Percentiles rank a stretch among this genome's conserved stretches.
These are phyloP conservation scores for Angophora floribunda DNA, from an alignment of 345 rosid genomes.

Conservation along the genomic window DNA sequence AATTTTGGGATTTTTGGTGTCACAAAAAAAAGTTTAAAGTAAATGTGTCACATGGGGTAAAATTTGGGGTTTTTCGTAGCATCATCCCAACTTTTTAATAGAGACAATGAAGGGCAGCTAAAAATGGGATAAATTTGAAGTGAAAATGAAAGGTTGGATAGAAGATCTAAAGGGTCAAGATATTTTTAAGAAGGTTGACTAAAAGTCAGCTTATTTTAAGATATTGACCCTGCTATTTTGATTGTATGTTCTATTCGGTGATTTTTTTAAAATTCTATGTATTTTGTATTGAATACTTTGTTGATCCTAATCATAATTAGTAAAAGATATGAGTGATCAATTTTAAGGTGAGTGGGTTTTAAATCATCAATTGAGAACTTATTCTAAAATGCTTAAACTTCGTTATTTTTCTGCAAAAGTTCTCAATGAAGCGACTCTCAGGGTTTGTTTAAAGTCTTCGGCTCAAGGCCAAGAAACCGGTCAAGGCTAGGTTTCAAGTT, in stretches of 20 bases:
- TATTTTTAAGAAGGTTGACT: rapidly evolving
- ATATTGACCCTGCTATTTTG: neutral
- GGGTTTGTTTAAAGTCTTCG: rapidly evolving
- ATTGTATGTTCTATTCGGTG: rapidly evolving
- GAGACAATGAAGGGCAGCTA: neutral
- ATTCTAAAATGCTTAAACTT: rapidly evolving
- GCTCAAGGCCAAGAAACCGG: neutral
- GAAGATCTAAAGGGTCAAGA: neutral
- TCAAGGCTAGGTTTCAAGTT: neutral
- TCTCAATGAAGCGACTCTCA: too few species aligned
- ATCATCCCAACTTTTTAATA: too few species aligned
- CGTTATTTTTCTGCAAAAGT: neutral
- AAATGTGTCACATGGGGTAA: too few species aligned
- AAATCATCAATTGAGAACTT: rapidly evolving
- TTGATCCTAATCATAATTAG: neutral
- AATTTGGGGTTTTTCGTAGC: too few species aligned
- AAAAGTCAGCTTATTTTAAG: neutral
- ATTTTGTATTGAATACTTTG: neutral
- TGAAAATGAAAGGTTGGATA: neutral
- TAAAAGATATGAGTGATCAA: rapidly evolving
- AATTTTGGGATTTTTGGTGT: too few species aligned
- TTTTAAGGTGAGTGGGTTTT: rapidly evolving
- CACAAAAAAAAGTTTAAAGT: too few species aligned
- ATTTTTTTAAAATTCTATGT: too few species aligned
- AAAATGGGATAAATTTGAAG: too few species aligned